Evolutionary conservation across 202 grass and related monocot species (phyloP).

Genomic region (Alloteropsis angusta): DNA sequence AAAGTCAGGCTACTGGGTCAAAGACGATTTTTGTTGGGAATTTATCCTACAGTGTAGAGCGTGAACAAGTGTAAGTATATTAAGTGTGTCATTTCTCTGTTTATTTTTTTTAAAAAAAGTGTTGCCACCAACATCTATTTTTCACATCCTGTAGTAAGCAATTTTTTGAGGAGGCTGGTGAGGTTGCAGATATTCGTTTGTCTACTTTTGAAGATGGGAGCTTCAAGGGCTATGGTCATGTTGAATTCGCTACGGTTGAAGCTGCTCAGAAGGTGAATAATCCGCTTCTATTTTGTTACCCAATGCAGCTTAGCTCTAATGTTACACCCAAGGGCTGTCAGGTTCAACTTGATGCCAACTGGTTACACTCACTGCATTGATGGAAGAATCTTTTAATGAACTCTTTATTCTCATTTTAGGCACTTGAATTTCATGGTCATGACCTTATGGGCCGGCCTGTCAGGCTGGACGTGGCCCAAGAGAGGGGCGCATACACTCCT

Average conservation of each 20-base stretch:
- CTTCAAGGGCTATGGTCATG: slow-evolving; percentile 65
- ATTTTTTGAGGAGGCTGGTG: slow-evolving; percentile 69
- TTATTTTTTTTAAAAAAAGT: not conserved
- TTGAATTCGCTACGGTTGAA: slow-evolving; percentile 68
- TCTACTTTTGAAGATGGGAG: slow-evolving; percentile 44
- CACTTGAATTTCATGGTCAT: slow-evolving; percentile 41
- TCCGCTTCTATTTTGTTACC: slow-evolving; percentile 7
- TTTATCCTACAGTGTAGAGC: slow-evolving; percentile 39
- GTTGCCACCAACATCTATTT: not conserved
- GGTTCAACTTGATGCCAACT: not conserved
- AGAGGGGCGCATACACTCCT: slow-evolving; percentile 50
- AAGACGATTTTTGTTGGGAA: slow-evolving; percentile 86
- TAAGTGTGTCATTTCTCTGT: not conserved
- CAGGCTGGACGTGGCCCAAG: slow-evolving; percentile 50
- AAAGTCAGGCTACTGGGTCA: slow-evolving; percentile 44
- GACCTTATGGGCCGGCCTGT: slow-evolving; percentile 50
- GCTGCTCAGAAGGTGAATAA: slow-evolving; percentile 53
- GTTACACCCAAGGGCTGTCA: not conserved
- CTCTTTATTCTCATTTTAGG: slow-evolving; percentile 22
- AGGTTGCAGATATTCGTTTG: slow-evolving; percentile 66
- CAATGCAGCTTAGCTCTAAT: not conserved
- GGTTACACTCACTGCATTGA: not conserved
- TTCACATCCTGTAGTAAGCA: slow-evolving; percentile 37
- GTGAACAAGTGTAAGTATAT: slow-evolving; percentile 50
- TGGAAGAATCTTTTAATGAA: not conserved